Evolutionary conservation across 2,329 filamentous ascomycete species (phyloP).

Genomic region (Penicillium sp.): DNA sequence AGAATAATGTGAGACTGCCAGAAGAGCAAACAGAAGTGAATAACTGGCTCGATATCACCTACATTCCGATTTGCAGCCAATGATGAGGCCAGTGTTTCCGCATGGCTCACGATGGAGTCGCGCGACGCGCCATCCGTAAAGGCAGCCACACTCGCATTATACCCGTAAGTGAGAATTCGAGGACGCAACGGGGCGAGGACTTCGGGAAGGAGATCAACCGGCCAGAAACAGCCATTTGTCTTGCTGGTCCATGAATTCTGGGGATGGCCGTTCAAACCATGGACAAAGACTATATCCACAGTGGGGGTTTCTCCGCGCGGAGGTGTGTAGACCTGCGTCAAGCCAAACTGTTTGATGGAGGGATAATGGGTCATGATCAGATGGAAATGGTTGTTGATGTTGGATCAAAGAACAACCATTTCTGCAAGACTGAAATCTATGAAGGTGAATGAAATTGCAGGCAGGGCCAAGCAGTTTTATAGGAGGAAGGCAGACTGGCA

Average conservation of each 20-base stretch:
- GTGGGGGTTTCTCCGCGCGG: constrained; percentile 36
- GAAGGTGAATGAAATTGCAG: background rate
- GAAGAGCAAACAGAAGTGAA: background rate
- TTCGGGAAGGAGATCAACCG: constrained; percentile 64
- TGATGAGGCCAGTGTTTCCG: constrained; percentile 66
- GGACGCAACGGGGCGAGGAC: constrained; percentile 60
- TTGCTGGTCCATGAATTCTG: constrained; percentile 62
- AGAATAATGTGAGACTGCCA: background rate
- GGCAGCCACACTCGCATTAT: constrained; percentile 65
- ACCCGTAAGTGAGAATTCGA: constrained; percentile 71
- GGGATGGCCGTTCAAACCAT: constrained; percentile 69
- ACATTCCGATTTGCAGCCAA: constrained; percentile 64
- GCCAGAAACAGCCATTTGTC: constrained; percentile 63
- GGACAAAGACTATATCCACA: constrained; percentile 66
- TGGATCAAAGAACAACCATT: constrained; percentile 9
- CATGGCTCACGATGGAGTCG: constrained; percentile 70
- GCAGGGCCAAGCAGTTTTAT: constrained; percentile 8
- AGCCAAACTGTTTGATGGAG: constrained; percentile 41
- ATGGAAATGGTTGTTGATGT: background rate
- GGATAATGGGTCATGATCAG: constrained; percentile 24
- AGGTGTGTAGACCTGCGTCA: constrained; percentile 45
- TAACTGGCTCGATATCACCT: constrained; percentile 16
- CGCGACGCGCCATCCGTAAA: constrained; percentile 59
- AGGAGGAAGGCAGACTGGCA: background rate
- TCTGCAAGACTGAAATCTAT: background rate